These are phyloP conservation scores for Neurospora crassa DNA, from an alignment of 2,329 filamentous ascomycete genomes.

Conservation along the genomic window DNA sequence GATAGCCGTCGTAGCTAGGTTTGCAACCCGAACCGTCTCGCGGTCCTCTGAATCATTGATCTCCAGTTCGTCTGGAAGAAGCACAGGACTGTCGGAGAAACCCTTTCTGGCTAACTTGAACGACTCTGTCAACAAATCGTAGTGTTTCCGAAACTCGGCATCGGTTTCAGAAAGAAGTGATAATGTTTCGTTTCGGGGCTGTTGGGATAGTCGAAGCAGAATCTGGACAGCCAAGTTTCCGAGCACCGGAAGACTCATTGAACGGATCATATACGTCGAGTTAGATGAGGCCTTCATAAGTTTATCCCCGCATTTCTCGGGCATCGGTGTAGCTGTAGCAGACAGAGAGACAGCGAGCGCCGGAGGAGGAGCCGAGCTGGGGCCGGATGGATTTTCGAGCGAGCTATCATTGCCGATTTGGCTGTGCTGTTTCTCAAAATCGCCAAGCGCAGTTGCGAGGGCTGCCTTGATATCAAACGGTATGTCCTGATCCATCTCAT, in stretches of 20 bases:
- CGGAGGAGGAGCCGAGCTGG: neutral
- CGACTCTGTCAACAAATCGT: conserved; percentile 23
- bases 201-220: conserved; percentile 26
- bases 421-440: conserved; percentile 13
- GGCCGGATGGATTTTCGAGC: conserved; percentile 3
- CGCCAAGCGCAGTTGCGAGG: conserved; percentile 22
- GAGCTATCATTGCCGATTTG: conserved; percentile 1
- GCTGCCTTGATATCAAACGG: conserved; percentile 21
- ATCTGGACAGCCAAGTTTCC: conserved; percentile 29
- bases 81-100: conserved; percentile 24
- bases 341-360: conserved; percentile 4
- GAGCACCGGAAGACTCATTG: conserved; percentile 26
- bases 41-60: conserved; percentile 28
- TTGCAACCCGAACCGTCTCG: conserved; percentile 36
- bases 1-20: conserved; percentile 36
- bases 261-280: conserved; percentile 24
- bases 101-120: conserved; percentile 24
- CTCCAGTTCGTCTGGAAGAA: conserved; percentile 28
- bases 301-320: conserved; percentile 17
- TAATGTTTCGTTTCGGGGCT: conserved; percentile 22
- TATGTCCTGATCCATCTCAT: conserved; percentile 3
- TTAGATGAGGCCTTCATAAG: conserved; percentile 26
- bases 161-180: conserved; percentile 20
- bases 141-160: conserved; percentile 26
- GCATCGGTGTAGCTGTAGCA: conserved; percentile 11